Evolutionary conservation across 805 yeast genomes (phyloP).

Genomic region (Dipodascus albidus): DNA sequence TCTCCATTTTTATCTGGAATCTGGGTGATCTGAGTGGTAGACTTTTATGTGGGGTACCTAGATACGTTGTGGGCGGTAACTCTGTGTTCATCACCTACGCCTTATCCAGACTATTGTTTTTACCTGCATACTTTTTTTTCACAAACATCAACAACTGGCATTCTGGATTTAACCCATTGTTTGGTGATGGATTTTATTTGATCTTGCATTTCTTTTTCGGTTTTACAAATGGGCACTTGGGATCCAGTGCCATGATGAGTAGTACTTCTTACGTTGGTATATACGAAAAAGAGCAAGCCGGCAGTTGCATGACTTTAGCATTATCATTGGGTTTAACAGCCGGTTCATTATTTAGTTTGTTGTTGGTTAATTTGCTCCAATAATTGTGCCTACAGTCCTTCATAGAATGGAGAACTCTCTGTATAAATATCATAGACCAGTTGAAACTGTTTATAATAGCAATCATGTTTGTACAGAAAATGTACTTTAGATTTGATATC

Average conservation of each 20-base stretch:
- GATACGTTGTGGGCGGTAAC: constrained; percentile 34
- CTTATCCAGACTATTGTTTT: constrained; percentile 37
- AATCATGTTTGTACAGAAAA: no score
- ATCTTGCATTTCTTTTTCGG: constrained; percentile 71
- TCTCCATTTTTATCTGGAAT: constrained; percentile 80
- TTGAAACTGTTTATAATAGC: no score
- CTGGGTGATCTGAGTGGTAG: constrained; percentile 79
- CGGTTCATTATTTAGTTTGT: constrained; percentile 70
- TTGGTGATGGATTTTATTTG: constrained; percentile 60
- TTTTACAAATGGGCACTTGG: constrained; percentile 74
- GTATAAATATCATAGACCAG: no score
- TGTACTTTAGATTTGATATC: no score
- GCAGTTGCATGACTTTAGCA: constrained; percentile 79
- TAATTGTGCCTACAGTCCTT: background rate
- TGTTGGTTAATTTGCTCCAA: constrained; percentile 32
- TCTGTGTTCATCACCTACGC: constrained; percentile 42
- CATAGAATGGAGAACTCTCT: no score
- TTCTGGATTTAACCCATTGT: background rate
- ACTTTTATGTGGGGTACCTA: constrained; percentile 42
- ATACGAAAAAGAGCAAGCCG: constrained; percentile 79
- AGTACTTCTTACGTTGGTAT: constrained; percentile 52
- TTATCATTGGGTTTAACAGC: constrained; percentile 65
- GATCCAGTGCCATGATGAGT: constrained; percentile 69
- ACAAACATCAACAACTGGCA: background rate
- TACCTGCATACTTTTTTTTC: constrained; percentile 55